phyloP scores from a whole-genome alignment of 768 basidiomycete genomes.

The Calocybe cyanea region DNA sequence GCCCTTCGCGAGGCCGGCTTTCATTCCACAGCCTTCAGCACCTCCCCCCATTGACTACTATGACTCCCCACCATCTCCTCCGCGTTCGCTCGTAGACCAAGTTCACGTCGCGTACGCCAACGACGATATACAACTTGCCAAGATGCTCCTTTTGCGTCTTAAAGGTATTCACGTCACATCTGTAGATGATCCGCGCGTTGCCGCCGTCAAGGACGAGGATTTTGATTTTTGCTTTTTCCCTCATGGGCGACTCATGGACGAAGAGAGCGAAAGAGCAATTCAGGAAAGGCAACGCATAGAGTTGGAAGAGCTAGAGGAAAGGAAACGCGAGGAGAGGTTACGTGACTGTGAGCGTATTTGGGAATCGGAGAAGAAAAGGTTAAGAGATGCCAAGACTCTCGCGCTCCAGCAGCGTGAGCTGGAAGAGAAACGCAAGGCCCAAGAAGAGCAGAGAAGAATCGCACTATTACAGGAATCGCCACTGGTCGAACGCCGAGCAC shows the following conservation, averaged over 20 bases:
- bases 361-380: conserved; percentile 41
- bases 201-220: conserved; percentile 50
- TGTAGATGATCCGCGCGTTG: conserved; percentile 61
- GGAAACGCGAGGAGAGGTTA: conserved; percentile 36
- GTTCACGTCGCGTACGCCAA: conserved; percentile 64
- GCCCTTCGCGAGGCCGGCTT: conserved; percentile 4
- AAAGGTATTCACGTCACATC: conserved; percentile 58
- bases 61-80: conserved; percentile 41
- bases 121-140: conserved; percentile 65
- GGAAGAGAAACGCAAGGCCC: conserved; percentile 20
- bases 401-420: conserved; percentile 31
- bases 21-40: conserved; percentile 3
- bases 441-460: conserved; percentile 19
- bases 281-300: conserved; percentile 25
- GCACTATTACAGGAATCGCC: conserved; percentile 25
- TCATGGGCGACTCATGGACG: conserved; percentile 37
- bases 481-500: not conserved
- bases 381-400: conserved; percentile 34
- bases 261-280: conserved; percentile 35
- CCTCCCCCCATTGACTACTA: conserved; percentile 33
- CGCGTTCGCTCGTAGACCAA: conserved; percentile 56
- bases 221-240: conserved; percentile 47
- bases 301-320: conserved; percentile 29
- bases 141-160: conserved; percentile 58
- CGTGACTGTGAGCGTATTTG: conserved; percentile 44